Base-by-base conservation (phyloP, 192 early-diverging fungal genomes). In the Backusella sp. region DNA sequence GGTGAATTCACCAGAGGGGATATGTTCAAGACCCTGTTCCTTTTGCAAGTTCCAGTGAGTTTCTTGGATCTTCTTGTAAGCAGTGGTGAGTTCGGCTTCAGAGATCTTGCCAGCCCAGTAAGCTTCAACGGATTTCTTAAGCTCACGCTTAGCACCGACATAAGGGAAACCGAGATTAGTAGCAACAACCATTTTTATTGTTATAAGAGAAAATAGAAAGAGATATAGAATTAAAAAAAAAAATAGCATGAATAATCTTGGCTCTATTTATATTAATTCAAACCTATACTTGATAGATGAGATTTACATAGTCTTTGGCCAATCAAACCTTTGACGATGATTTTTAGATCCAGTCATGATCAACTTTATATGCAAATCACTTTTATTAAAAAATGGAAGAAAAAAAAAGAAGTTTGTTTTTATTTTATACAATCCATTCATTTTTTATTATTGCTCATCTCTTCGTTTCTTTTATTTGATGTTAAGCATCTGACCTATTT, bases 1-100 rank as follows among this genome's bases (percentile, higher is more conserved):
- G 21, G 97, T 94, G 81, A 96, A 97, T 83, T 99, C 97, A 85
- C 96, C 95, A 72, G 89, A 91, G 19, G 97, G 96, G 70, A 99
- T 93, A 84, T 92, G 89, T 73, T 88, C 88, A 72, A 98, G 83
- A 36, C 97, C 95, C 74, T 87, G 77, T 36, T 86, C 84, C 37
- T 79, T 68, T 52, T 83, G 82, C 19, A 83, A 84, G 21, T 87
- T 85, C 93, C 93, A 95, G 89, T 94, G 91, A 71, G 87, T 84
- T 34, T 86, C 87, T 67, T 92, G 92, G 32, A 92, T 85, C 72
- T 88, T 96, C 93, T 71, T 90, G 78, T 93, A 92, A 73, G 87
- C 91, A 69, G 83, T 79, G 42, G 86, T 84, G 59, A 98, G 91
- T 37, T 88, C 88, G 41, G 84, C 82, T 73, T 92, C 89, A 59